phyloP scores from a whole-genome alignment of 2,329 filamentous ascomycete genomes.

The Colletotrichum sp. region DNA sequence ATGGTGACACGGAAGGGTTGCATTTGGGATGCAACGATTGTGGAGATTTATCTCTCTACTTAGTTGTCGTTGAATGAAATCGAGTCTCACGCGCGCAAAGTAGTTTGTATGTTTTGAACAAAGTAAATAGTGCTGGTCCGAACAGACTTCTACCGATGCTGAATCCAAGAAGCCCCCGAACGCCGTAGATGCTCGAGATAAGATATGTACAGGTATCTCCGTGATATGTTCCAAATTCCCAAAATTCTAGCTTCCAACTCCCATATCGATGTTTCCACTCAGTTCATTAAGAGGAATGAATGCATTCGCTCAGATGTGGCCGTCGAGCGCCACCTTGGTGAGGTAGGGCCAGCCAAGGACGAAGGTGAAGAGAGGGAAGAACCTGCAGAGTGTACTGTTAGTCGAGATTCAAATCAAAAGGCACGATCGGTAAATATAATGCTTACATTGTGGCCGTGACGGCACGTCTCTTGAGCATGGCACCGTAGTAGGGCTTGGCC shows the following conservation, averaged over 20 bases:
- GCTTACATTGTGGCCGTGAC: constrained; percentile 38
- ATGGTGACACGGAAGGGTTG: background rate
- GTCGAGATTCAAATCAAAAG: background rate
- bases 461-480: constrained; percentile 34
- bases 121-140: constrained; percentile 10
- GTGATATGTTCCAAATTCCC: background rate
- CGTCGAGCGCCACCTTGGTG: constrained; percentile 1
- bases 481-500: constrained; percentile 41
- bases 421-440: background rate
- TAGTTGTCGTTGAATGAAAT: background rate
- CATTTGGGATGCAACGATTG: background rate
- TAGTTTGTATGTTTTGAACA: background rate
- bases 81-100: background rate
- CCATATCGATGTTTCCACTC: background rate
- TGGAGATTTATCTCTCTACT: background rate
- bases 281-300: background rate
- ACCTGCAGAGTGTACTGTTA: background rate
- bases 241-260: background rate
- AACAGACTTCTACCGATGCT: constrained; percentile 9
- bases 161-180: background rate
- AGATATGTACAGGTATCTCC: constrained; percentile 19
- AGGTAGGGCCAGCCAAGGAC: constrained; percentile 22
- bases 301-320: background rate
- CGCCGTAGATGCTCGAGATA: constrained; percentile 2
- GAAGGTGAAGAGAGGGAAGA: background rate